Percentiles rank a stretch among this genome's conserved stretches.
phyloP scores from a whole-genome alignment of 179 eudicot species.

The Camellia oleifera region DNA sequence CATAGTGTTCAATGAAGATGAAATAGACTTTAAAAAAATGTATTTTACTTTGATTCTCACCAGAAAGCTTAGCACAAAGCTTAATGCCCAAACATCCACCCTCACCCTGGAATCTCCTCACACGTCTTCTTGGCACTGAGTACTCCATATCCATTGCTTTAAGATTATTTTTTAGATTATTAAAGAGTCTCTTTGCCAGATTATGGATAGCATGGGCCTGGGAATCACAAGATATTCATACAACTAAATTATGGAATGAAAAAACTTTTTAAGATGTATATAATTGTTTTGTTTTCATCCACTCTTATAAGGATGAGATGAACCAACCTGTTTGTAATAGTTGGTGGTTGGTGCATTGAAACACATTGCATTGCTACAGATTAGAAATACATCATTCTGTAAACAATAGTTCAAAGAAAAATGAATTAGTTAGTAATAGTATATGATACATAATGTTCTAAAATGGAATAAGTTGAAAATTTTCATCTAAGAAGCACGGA shows the following conservation, averaged over 20 bases:
- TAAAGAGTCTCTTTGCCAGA: constrained; percentile 44
- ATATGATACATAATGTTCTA: background rate
- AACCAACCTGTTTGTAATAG: constrained; percentile 48
- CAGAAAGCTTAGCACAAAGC: constrained; percentile 20
- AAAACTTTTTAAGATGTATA: too few relatives aligned
- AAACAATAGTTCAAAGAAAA: background rate
- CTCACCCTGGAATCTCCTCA: constrained; percentile 23
- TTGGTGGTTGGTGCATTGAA: constrained; percentile 42
- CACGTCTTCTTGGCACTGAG: constrained; percentile 24
- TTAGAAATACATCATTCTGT: constrained; percentile 43
- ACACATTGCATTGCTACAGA: constrained; percentile 46
- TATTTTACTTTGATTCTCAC: background rate
- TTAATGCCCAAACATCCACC: constrained; percentile 17
- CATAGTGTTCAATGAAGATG: background rate
- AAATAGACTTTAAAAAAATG: too few relatives aligned
- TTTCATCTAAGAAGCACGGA: background rate
- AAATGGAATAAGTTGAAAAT: constrained; percentile 9
- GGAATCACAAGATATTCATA: background rate
- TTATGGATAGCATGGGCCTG: constrained; percentile 53
- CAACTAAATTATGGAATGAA: background rate
- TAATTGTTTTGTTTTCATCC: background rate
- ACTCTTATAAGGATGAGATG: background rate
- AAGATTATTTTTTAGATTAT: constrained; percentile 30
- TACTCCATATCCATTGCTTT: constrained; percentile 32
- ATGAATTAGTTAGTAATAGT: background rate